Evolutionary conservation across 2,329 filamentous ascomycete genomes (phyloP).

Genomic region (Thelonectria blattea): DNA sequence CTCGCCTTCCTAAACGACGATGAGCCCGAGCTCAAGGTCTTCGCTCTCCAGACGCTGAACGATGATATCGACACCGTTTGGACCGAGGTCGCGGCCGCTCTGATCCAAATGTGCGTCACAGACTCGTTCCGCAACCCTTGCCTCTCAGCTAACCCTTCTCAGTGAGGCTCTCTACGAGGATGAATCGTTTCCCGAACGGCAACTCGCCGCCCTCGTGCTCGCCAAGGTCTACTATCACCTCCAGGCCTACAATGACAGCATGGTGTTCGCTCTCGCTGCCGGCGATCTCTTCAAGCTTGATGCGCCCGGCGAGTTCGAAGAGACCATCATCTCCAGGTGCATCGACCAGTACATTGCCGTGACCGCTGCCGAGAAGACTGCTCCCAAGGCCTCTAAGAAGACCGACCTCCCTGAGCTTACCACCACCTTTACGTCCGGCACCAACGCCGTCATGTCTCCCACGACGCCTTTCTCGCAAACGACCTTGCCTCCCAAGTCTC

Average conservation of each 20-base stretch:
- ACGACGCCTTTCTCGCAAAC: constrained; percentile 96
- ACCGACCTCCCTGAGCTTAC: constrained; percentile 71
- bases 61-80: constrained; percentile 96
- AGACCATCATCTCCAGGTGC: constrained; percentile 98
- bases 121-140: constrained; percentile 4
- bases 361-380: constrained; percentile 57
- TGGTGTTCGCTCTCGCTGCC: constrained; percentile 95
- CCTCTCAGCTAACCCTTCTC: constrained; percentile 27
- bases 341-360: constrained; percentile 96
- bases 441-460: constrained; percentile 81
- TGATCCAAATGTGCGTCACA: constrained; percentile 82
- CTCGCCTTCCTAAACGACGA: constrained; percentile 95
- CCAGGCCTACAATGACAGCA: constrained; percentile 98
- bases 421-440: constrained; percentile 75
- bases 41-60: constrained; percentile 93
- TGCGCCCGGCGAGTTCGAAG: constrained; percentile 91
- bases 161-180: constrained; percentile 99
- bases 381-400: constrained; percentile 51
- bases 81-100: constrained; percentile 92
- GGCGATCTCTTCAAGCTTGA: constrained; percentile 96
- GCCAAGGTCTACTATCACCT: constrained; percentile 99
- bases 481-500: constrained; percentile 88
- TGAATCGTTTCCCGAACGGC: constrained; percentile 89
- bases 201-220: constrained; percentile 90
- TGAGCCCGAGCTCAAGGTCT: constrained; percentile 91